A percentile compares a stretch with the other conserved stretches of the same genome.
Conservation (phyloP, 176 grass and related monocot species). For the Lolium multiflorum region DNA sequence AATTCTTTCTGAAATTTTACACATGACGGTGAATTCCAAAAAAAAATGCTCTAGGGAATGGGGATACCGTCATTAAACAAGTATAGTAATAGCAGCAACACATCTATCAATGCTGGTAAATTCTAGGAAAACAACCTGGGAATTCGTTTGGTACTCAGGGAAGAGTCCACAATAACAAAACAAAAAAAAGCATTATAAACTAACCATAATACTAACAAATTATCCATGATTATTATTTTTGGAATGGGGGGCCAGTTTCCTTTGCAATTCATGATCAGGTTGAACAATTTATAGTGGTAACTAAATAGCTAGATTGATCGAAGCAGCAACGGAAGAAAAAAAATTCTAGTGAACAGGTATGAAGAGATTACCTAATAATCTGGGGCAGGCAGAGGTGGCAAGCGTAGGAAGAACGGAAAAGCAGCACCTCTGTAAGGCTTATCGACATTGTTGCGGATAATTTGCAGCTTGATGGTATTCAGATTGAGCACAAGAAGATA, state of each 20-base stretch:
- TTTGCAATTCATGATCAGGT: not conserved
- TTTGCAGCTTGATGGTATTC: slow-evolving; percentile 29
- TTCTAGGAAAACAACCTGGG: too few relatives aligned
- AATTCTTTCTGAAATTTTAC: too few relatives aligned
- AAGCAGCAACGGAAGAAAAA: not conserved
- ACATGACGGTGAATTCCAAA: too few relatives aligned
- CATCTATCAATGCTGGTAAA: too few relatives aligned
- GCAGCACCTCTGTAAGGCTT: slow-evolving; percentile 38
- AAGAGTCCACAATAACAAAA: too few relatives aligned
- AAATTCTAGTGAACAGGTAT: not conserved
- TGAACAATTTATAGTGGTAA: not conserved
- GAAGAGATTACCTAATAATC: slow-evolving; percentile 21
- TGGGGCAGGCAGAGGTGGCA: not conserved
- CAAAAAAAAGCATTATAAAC: too few relatives aligned
- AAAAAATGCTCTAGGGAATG: too few relatives aligned
- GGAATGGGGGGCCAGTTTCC: not conserved
- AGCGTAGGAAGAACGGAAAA: slow-evolving; percentile 28
- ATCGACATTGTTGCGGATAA: not conserved
- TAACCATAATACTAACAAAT: too few relatives aligned
- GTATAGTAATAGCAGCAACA: too few relatives aligned
- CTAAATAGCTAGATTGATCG: not conserved
- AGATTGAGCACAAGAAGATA: slow-evolving; percentile 43
- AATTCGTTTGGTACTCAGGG: too few relatives aligned
- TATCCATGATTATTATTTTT: not conserved
- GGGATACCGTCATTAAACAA: too few relatives aligned